phyloP scores from a whole-genome alignment of 805 yeast genomes.

The Saccharomyces mikatae region DNA sequence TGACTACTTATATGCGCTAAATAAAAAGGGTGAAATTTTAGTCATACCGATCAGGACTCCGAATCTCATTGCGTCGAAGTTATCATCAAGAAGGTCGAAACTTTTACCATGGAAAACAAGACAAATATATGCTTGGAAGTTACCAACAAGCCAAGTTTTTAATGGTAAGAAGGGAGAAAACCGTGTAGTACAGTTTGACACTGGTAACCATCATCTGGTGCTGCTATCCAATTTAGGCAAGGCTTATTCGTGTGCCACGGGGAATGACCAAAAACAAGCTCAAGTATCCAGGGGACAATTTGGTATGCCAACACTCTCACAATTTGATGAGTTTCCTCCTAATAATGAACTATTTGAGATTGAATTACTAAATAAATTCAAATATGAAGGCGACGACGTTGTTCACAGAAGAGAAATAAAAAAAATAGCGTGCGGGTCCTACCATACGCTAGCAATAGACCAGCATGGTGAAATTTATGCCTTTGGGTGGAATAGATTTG shows the following conservation, averaged over 20 bases:
- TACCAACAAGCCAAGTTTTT: conserved; percentile 16
- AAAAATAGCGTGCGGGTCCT: conserved; percentile 63
- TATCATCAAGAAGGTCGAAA: conserved; percentile 12
- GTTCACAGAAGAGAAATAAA: conserved; percentile 38
- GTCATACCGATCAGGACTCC: conserved; percentile 25
- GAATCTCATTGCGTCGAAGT: neutral
- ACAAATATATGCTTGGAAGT: conserved; percentile 15
- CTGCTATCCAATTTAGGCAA: conserved; percentile 51
- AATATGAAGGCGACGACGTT: conserved; percentile 7
- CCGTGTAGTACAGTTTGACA: conserved; percentile 39
- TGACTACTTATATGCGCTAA: conserved; percentile 44
- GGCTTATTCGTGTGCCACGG: conserved; percentile 58
- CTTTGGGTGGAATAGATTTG: conserved; percentile 78
- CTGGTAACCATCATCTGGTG: conserved; percentile 67
- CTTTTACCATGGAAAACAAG: conserved; percentile 21
- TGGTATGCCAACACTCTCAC: conserved; percentile 70
- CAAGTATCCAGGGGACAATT: conserved; percentile 62
- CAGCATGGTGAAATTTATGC: conserved; percentile 62
- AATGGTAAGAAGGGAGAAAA: conserved; percentile 40
- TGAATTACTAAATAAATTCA: conserved; percentile 25
- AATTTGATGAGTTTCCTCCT: conserved; percentile 47
- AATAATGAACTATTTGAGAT: conserved; percentile 42
- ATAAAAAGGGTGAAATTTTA: conserved; percentile 29
- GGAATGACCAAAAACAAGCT: conserved; percentile 22
- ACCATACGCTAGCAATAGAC: conserved; percentile 68